These are phyloP conservation scores for Tetrahymena thermophila DNA, from an alignment of 73 alveolate species.

Conservation along the genomic window DNA sequence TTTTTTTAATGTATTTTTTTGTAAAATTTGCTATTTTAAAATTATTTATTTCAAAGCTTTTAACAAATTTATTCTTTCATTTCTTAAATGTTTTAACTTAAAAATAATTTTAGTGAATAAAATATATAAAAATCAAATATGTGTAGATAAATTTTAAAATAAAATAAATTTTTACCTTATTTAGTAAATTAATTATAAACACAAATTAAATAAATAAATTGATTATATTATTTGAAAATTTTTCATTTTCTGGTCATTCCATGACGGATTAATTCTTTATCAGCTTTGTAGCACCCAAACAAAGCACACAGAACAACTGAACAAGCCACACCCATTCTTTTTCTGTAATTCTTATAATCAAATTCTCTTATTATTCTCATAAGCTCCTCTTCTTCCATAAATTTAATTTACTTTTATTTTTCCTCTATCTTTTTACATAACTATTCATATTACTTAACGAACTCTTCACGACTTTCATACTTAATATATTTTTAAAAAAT, in stretches of 20 bases:
- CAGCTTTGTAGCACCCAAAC: not conserved
- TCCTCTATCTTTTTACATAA: not conserved
- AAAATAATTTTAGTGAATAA: too few relatives aligned
- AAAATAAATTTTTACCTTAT: too few relatives aligned
- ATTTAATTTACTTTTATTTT: not conserved
- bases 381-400: not conserved
- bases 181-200: too few relatives aligned
- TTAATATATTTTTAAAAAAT: not conserved
- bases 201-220: too few relatives aligned
- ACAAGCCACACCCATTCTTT: not conserved
- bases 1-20: too few relatives aligned
- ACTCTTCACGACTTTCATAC: not conserved
- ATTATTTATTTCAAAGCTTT: too few relatives aligned
- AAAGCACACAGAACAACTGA: not conserved
- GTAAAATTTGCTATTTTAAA: too few relatives aligned
- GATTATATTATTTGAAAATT: not conserved
- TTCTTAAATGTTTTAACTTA: too few relatives aligned
- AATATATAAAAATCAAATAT: too few relatives aligned
- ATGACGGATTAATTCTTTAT: not conserved
- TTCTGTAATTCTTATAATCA: not conserved
- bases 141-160: too few relatives aligned
- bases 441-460: not conserved
- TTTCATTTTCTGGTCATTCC: not conserved
- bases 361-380: not conserved
- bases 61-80: too few relatives aligned